Evolutionary conservation across 2,329 filamentous ascomycete species (phyloP).

Genomic region (Acrodontium crateriforme): DNA sequence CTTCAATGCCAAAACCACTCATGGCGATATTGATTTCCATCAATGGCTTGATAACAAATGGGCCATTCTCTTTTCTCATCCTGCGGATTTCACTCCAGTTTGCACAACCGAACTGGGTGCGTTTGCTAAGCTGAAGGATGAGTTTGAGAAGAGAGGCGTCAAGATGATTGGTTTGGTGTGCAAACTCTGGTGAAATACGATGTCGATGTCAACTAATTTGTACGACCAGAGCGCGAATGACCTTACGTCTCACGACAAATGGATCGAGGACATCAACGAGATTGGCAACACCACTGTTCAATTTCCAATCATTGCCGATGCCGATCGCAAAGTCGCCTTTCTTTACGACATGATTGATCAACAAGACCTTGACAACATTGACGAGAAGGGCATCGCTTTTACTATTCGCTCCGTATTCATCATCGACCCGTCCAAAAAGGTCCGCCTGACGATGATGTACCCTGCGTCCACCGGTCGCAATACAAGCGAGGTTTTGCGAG

Average conservation of each 20-base stretch:
- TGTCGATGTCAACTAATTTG: background rate
- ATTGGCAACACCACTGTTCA: constrained; percentile 29
- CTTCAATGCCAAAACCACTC: constrained; percentile 70
- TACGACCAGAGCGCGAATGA: constrained; percentile 58
- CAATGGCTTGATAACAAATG: constrained; percentile 67
- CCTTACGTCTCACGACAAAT: constrained; percentile 67
- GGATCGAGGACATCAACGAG: constrained; percentile 65
- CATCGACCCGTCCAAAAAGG: constrained; percentile 87
- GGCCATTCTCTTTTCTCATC: constrained; percentile 75
- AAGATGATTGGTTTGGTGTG: constrained; percentile 73
- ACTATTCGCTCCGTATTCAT: constrained; percentile 92
- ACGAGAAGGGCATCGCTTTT: constrained; percentile 52
- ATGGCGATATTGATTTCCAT: constrained; percentile 66
- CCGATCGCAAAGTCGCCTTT: constrained; percentile 34
- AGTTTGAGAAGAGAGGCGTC: constrained; percentile 74
- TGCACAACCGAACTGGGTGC: constrained; percentile 89
- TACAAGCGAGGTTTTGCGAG: constrained; percentile 42
- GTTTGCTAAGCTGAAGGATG: constrained; percentile 75
- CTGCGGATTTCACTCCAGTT: constrained; percentile 80
- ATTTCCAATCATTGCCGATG: constrained; percentile 38
- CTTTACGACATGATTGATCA: constrained; percentile 34
- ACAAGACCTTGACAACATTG: constrained; percentile 22
- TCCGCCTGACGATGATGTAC: constrained; percentile 84
- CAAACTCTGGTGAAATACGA: constrained; percentile 1
- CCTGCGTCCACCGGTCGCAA: constrained; percentile 71